Evolutionary conservation across 2,329 filamentous ascomycete species (phyloP), one percentile per base, ranked within the genome.

Genomic region (Beauveria sp.): DNA sequence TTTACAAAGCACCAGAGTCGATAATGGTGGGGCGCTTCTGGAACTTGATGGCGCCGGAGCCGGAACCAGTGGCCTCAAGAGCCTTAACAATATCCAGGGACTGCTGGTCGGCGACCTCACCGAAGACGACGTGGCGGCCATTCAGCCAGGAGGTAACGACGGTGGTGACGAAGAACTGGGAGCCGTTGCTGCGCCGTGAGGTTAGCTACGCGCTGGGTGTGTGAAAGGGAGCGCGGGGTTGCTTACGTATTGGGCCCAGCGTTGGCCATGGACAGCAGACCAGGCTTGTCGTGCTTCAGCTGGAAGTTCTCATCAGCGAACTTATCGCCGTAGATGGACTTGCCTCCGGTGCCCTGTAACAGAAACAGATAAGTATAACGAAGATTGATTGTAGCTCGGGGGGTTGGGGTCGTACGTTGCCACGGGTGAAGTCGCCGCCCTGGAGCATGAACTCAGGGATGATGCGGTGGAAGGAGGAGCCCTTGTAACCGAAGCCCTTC

Each of bases 141-240:
- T 95, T 84, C 68, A 95, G 82, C 83, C 96, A 96, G 61, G 87
- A 87, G 64, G 95, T 98, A 63, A 87, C 83, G 56, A 96, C 91
- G 61, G 93, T 98, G 71, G 93, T 98, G 74, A 98, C 81, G 83
- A 98, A 98, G 84, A 98, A 98, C 78, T 98, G 93, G 57, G 91
- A 96, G 71, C 95, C 95, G 80, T 99, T 99, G 76, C 95, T 96
- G 65, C 78, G 78, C 12, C 79, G 79, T 20, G 78, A 16, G 79
- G 55, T 70, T 47, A 68, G 69, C 26, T 34, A 54, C 40, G 65
- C 14, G 26, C 5, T 14, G 10, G 20, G 6, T n/a, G 43, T 42
- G 18, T 3, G 0, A 40, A 43, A 1, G 16, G 6, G 45, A 24
- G 12, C n/a, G 16, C 6, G 8, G 16, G 4, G 14, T 18, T 38